Evolutionary conservation across 208 protist genomes (phyloP).

Genomic region (Trypanosoma rangeli): DNA sequence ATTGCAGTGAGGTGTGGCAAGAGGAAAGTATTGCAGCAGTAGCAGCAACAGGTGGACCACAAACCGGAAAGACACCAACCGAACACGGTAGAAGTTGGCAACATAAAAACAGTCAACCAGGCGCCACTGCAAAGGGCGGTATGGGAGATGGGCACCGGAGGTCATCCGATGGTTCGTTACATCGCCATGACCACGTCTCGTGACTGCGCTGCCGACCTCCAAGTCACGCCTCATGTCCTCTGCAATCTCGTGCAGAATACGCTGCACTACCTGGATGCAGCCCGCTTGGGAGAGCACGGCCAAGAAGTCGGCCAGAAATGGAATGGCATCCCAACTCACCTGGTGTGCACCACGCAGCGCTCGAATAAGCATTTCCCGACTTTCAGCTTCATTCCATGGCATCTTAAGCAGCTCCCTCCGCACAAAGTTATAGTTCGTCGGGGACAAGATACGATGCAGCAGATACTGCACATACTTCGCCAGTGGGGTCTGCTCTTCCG

Average conservation of each 20-base stretch:
- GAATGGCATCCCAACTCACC: conserved; percentile 20
- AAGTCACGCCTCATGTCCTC: conserved; percentile 33
- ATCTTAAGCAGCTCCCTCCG: conserved; percentile 14
- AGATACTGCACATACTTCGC: conserved; percentile 23
- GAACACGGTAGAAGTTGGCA: conserved; percentile 18
- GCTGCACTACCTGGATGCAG: not conserved
- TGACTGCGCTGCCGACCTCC: not conserved
- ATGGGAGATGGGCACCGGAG: not conserved
- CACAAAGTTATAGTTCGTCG: conserved; percentile 14
- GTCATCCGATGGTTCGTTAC: not conserved
- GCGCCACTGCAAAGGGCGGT: conserved; percentile 26
- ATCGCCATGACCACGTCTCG: too few species aligned
- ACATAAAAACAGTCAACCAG: conserved; percentile 27
- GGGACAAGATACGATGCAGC: conserved; percentile 1
- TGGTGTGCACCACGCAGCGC: conserved; percentile 15
- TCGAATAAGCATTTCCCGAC: conserved; percentile 7
- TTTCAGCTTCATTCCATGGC: conserved; percentile 18
- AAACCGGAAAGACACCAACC: conserved; percentile 26
- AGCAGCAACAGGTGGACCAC: conserved; percentile 13
- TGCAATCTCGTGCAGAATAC: conserved; percentile 18
- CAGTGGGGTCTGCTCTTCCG: conserved; percentile 1
- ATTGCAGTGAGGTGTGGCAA: not conserved
- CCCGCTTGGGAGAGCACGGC: conserved; percentile 8
- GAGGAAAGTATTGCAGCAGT: conserved; percentile 18
- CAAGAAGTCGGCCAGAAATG: conserved; percentile 17